Evolutionary conservation across 116 monocot genomes (phyloP).

Genomic region (Trichopus zeylanicus): DNA sequence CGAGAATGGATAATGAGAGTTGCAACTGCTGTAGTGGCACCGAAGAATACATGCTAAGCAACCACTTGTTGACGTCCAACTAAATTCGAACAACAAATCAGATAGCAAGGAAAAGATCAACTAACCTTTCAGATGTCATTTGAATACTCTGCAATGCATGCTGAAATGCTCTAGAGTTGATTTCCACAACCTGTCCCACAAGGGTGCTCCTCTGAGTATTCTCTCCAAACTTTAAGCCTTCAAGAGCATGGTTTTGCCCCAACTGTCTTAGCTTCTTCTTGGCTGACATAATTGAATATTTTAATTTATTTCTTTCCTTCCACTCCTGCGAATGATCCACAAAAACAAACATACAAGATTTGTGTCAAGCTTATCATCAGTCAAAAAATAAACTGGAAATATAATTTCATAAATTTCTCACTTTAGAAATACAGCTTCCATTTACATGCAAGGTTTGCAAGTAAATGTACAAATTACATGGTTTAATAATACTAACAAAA

Average conservation of each 20-base stretch:
- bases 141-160: constrained; percentile 45
- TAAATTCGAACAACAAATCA: constrained; percentile 3
- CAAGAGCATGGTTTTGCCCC: constrained; percentile 73
- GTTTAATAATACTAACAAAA: no score
- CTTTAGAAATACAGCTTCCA: no score
- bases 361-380: no score
- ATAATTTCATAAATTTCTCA: no score
- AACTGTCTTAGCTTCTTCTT: constrained; percentile 70
- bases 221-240: constrained; percentile 49
- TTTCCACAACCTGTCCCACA: constrained; percentile 46
- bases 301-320: constrained; percentile 75
- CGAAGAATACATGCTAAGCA: no score
- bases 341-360: constrained; percentile 2
- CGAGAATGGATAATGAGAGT: no score
- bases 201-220: constrained; percentile 52
- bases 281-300: constrained; percentile 39
- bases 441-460: no score
- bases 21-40: no score
- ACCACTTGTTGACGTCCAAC: no score
- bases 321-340: constrained; percentile 50
- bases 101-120: not conserved
- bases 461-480: no score
- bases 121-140: constrained; percentile 36
- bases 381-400: no score
- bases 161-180: constrained; percentile 63